These are phyloP conservation scores for Cercospora citrullina DNA, from an alignment of 2,329 filamentous ascomycete genomes.

Conservation along the genomic window DNA sequence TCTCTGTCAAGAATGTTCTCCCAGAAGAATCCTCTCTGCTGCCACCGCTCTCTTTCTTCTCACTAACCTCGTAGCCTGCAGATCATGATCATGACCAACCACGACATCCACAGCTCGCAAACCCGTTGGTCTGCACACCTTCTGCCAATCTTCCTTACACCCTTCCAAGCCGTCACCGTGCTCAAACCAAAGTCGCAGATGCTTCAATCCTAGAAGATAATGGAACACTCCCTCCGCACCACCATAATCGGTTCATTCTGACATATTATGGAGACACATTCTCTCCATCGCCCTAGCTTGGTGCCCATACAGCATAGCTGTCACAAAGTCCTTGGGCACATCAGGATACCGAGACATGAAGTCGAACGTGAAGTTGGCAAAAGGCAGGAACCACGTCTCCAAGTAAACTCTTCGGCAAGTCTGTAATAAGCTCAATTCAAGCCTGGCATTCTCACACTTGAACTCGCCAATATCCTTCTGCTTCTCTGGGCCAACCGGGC, in stretches of 20 bases:
- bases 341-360: background rate
- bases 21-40: background rate
- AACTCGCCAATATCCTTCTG: background rate
- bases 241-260: background rate
- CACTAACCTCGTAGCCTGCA: background rate
- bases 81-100: background rate
- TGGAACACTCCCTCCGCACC: background rate
- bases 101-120: constrained; percentile 2
- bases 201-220: background rate
- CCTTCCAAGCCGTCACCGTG: background rate
- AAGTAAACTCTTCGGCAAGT: constrained; percentile 3
- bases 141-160: background rate
- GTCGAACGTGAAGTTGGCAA: constrained; percentile 1
- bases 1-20: background rate
- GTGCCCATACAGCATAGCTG: background rate
- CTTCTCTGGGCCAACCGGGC: too few species aligned
- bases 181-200: background rate
- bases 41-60: background rate
- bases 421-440: background rate
- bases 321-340: background rate
- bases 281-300: background rate
- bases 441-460: too few species aligned
- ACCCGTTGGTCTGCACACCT: background rate
- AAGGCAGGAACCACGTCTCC: constrained; percentile 8
- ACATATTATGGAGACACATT: background rate